These are phyloP conservation scores for Sordariomycetes sp. DNA, from an alignment of 2,329 filamentous ascomycete genomes.

Conservation along the genomic window DNA sequence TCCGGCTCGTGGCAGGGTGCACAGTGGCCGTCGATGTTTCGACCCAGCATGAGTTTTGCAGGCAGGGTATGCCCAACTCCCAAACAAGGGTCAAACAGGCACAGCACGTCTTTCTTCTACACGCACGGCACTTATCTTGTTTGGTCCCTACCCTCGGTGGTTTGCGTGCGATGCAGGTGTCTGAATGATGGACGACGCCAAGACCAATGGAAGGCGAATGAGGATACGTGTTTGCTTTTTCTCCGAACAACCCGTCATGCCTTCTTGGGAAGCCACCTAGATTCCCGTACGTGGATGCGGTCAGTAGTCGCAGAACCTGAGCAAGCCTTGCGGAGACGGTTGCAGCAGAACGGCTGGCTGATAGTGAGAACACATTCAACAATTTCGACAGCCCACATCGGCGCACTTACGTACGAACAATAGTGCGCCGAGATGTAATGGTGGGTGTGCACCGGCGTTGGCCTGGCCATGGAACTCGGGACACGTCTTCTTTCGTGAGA, in stretches of 20 bases:
- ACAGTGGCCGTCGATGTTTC: conserved; percentile 18
- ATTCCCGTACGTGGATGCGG: too few species aligned
- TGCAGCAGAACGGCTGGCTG: not conserved
- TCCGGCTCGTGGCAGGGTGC: conserved; percentile 10
- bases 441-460: not conserved
- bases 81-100: conserved; percentile 18
- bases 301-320: not conserved
- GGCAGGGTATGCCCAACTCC: conserved; percentile 14
- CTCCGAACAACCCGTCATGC: not conserved
- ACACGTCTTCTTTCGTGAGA: not conserved
- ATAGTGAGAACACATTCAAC: not conserved
- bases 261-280: not conserved
- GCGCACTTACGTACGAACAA: not conserved
- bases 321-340: not conserved
- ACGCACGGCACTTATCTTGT: not conserved
- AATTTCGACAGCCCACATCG: not conserved
- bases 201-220: not conserved
- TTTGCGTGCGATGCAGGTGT: not conserved
- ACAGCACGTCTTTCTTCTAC: not conserved
- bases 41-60: conserved; percentile 22
- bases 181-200: not conserved
- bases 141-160: not conserved
- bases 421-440: not conserved
- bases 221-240: not conserved
- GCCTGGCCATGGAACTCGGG: not conserved